Conservation (phyloP, 2,329 filamentous ascomycete genomes). For the Monosporascus sp. region DNA sequence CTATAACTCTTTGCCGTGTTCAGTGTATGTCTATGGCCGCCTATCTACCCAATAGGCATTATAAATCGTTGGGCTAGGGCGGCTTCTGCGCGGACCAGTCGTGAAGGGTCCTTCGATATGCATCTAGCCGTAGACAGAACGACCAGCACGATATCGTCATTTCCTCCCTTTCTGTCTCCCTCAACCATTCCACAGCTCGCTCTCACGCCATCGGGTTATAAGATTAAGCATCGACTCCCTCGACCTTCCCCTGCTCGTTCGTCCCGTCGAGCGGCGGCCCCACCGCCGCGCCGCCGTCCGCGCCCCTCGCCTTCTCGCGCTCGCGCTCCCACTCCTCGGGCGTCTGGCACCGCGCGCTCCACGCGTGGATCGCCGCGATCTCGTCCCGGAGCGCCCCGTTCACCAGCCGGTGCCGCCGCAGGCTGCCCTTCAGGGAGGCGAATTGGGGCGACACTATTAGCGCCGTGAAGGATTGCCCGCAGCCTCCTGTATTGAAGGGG, state of each 20-base stretch:
- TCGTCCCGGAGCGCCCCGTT: conserved; percentile 80
- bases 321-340: conserved; percentile 76
- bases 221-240: conserved; percentile 30
- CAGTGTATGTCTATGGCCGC: no score
- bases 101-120: no score
- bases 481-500: conserved; percentile 42
- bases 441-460: conserved; percentile 63
- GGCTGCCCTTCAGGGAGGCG: conserved; percentile 60
- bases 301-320: neutral
- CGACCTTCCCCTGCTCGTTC: conserved; percentile 34
- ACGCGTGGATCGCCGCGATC: conserved; percentile 87
- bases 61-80: no score
- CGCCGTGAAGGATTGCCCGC: conserved; percentile 56
- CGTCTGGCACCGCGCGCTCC: conserved; percentile 91
- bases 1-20: no score
- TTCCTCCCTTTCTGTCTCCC: neutral
- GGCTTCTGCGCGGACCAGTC: no score
- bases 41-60: no score
- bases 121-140: no score
- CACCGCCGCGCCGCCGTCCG: conserved; percentile 14
- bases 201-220: neutral
- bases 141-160: no score
- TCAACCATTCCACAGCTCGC: neutral
- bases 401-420: conserved; percentile 81
- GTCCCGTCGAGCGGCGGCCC: conserved; percentile 40